Evolutionary conservation across 805 yeast species (phyloP).

Genomic region (Starmerella etchellsii): DNA sequence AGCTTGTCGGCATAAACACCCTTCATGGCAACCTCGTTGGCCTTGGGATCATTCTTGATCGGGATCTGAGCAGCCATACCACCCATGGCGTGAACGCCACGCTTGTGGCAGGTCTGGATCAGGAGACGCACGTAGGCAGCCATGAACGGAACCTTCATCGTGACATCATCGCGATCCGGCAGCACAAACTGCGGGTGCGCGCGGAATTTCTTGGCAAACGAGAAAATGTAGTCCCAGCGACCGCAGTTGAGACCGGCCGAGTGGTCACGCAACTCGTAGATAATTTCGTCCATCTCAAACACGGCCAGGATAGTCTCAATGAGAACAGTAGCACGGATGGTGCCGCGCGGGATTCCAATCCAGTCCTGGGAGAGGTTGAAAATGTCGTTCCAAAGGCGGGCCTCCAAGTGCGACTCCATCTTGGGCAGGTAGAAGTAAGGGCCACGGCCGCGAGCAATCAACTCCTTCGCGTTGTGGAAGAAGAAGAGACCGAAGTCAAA

Average conservation of each 20-base stretch:
- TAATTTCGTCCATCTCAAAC: constrained; percentile 68
- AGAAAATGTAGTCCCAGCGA: constrained; percentile 66
- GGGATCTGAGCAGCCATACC: constrained; percentile 75
- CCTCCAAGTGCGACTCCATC: constrained; percentile 67
- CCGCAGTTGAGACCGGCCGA: constrained; percentile 65
- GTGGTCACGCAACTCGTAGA: constrained; percentile 59
- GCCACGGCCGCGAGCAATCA: constrained; percentile 45
- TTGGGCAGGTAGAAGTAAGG: constrained; percentile 66
- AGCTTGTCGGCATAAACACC: constrained; percentile 56
- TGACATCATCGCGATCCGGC: constrained; percentile 59
- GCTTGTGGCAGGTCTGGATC: constrained; percentile 55
- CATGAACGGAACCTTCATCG: constrained; percentile 61
- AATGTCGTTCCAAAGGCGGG: constrained; percentile 62
- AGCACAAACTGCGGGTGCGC: constrained; percentile 48
- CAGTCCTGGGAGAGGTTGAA: constrained; percentile 54
- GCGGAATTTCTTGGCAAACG: constrained; percentile 53
- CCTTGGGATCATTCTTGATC: constrained; percentile 48
- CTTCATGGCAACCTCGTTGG: constrained; percentile 52
- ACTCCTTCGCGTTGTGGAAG: constrained; percentile 53
- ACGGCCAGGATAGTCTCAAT: constrained; percentile 64
- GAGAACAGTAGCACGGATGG: constrained; percentile 58
- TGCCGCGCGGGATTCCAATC: constrained; percentile 50
- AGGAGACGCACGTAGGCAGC: constrained; percentile 49
- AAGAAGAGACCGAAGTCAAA: constrained; percentile 62
- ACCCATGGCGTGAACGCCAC: constrained; percentile 67